These are phyloP conservation scores for Ceratocystis cubensis DNA, from an alignment of 2,329 filamentous ascomycete species.

Conservation along the genomic window DNA sequence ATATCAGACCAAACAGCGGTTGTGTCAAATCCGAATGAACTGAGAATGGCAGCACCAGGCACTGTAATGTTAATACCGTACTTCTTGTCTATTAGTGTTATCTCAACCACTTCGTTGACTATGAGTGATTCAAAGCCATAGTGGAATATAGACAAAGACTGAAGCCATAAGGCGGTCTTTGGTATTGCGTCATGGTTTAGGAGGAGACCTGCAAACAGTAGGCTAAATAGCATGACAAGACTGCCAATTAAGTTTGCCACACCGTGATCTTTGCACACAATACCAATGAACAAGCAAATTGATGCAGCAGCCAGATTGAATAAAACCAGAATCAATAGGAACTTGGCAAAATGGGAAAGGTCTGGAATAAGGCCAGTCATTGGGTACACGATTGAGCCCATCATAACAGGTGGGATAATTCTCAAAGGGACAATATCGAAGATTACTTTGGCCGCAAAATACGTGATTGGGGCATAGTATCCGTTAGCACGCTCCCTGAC, in stretches of 20 bases:
- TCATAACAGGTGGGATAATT: slow-evolving; percentile 84
- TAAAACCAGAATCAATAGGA: slow-evolving; percentile 79
- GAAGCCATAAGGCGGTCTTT: slow-evolving; percentile 72
- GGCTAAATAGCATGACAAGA: slow-evolving; percentile 91
- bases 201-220: slow-evolving; percentile 85
- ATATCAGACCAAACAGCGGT: slow-evolving; percentile 76
- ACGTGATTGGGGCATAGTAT: slow-evolving; percentile 87
- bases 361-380: slow-evolving; percentile 90
- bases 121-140: slow-evolving; percentile 25
- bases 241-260: slow-evolving; percentile 91
- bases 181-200: slow-evolving; percentile 93
- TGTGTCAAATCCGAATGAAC: slow-evolving; percentile 88
- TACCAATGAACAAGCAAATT: slow-evolving; percentile 92
- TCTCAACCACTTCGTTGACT: slow-evolving; percentile 57
- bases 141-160: slow-evolving; percentile 78
- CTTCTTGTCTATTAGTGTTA: slow-evolving; percentile 85
- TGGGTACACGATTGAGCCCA: slow-evolving; percentile 91
- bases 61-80: slow-evolving; percentile 95
- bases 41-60: slow-evolving; percentile 84
- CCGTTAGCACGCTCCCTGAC: slow-evolving; percentile 90
- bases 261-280: slow-evolving; percentile 79
- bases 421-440: slow-evolving; percentile 95
- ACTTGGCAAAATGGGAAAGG: slow-evolving; percentile 73
- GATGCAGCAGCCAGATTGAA: slow-evolving; percentile 92
- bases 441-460: slow-evolving; percentile 92